Base-by-base conservation (phyloP, 352 stramenopile species). In the Aphanomyces astaci region DNA sequence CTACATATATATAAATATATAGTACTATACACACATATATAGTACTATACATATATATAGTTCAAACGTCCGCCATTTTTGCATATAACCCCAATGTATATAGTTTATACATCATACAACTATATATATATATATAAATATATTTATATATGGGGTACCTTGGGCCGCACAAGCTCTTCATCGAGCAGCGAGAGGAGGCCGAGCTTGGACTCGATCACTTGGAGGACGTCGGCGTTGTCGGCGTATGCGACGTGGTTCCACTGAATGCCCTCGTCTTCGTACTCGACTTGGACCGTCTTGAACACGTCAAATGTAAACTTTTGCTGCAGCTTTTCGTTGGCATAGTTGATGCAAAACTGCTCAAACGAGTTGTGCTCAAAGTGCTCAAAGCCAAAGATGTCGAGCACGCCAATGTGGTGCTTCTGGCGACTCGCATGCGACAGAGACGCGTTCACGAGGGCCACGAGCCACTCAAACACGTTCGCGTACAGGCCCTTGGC, bases 311-410 rank as follows among this genome's bases (percentile, higher is more conserved):
- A 82, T 17, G 88, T 96, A 71, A 96, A 96, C 72, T 95, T 82
- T 60, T 90, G 82, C 70, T 90, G 82, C 10, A 90, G 76, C 72
- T 89, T 89, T 60, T 90, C 82, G 71, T 89, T 89, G 10, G 81
- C 81, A 36, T 89, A 89, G 75, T 89, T 89, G 77, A 89, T 89
- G 55, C 83, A 85, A 30, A 90, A 88, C 64, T 90, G 82, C 66
- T 90, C 82, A 66, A 89, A 91, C 59, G 88, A 95, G 76, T 96
- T 96, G 76, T 94, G 85, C 71, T 96, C 94, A 78, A 99, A 99
- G 74, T 96, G 96, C 46, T 95, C 88, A 65, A 96, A 95, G 5
- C 88, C 87, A 66, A 95, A 95, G 27, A 95, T 96, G 76, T 96
- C 88, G 25, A 95, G 72, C 19, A 95, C 60, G 5, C 84, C 85